A percentile compares a stretch with the other conserved stretches of the same genome.
phyloP scores from a whole-genome alignment of 352 stramenopile genomes.

The Stramenopiles sp. region DNA sequence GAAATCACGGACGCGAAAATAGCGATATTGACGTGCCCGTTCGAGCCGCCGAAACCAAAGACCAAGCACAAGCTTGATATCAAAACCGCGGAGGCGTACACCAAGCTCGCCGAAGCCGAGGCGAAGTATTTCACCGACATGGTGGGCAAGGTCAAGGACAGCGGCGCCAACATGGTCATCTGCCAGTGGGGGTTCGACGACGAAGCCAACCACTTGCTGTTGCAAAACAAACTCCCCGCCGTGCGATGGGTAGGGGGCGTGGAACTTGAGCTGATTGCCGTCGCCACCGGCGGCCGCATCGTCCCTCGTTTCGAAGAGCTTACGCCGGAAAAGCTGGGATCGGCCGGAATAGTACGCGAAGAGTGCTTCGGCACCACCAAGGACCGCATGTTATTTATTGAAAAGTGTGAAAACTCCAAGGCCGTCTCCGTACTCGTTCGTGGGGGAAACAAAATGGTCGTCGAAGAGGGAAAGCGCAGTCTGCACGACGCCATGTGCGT shows the following conservation, averaged over 20 bases:
- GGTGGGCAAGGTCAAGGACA: slow-evolving; percentile 93
- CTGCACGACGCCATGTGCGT: slow-evolving; percentile 99
- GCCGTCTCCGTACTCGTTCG: slow-evolving; percentile 94
- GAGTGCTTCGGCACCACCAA: slow-evolving; percentile 91
- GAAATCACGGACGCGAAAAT: slow-evolving; percentile 89
- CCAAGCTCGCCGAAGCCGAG: slow-evolving; percentile 85
- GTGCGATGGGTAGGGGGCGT: slow-evolving; percentile 97
- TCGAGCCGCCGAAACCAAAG: slow-evolving; percentile 98
- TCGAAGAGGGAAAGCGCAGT: slow-evolving; percentile 95
- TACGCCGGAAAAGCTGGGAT: slow-evolving; percentile 84
- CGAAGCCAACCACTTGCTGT: slow-evolving; percentile 94
- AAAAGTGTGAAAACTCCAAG: slow-evolving; percentile 91
- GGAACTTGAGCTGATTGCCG: slow-evolving; percentile 99
- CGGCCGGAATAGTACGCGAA: slow-evolving; percentile 72
- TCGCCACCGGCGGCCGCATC: slow-evolving; percentile 93
- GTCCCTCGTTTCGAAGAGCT: slow-evolving; percentile 94
- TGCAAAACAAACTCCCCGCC: slow-evolving; percentile 87
- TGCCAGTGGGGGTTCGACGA: slow-evolving; percentile 99
- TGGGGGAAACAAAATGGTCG: slow-evolving; percentile 97
- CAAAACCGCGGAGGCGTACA: slow-evolving; percentile 86
- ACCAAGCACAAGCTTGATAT: slow-evolving; percentile 99
- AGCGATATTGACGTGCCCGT: slow-evolving; percentile 94
- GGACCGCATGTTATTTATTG: slow-evolving; percentile 93
- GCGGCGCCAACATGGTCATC: slow-evolving; percentile 92
- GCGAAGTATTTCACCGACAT: slow-evolving; percentile 97